Conservation (phyloP, 208 protist species). For the Kentomonas sorsogonicus region DNA sequence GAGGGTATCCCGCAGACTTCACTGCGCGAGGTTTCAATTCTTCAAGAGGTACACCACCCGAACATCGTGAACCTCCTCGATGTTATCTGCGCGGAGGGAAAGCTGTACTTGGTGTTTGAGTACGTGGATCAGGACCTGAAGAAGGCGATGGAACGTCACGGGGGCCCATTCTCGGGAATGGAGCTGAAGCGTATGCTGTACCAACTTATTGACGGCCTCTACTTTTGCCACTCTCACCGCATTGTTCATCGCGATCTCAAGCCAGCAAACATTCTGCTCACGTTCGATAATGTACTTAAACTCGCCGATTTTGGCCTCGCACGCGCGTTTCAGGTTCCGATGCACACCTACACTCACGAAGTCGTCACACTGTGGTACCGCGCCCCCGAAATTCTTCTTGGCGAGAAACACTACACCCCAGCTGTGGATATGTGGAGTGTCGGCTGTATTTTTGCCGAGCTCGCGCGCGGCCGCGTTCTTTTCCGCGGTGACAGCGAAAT, state of each 20-base stretch:
- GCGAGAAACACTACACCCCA: conserved; percentile 98
- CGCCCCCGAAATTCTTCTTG: conserved; percentile 99
- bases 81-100: conserved; percentile 84
- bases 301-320: conserved; percentile 97
- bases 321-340: conserved; percentile 96
- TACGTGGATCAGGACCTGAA: conserved; percentile 95
- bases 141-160: conserved; percentile 93
- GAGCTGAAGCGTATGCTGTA: conserved; percentile 83
- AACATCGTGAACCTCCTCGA: conserved; percentile 95
- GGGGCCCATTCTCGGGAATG: conserved; percentile 56
- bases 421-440: conserved; percentile 99
- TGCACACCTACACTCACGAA: conserved; percentile 98
- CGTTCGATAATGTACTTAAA: conserved; percentile 79
- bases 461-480: conserved; percentile 91
- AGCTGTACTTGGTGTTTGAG: conserved; percentile 91
- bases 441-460: conserved; percentile 99
- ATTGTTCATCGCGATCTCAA: conserved; percentile 95
- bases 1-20: conserved; percentile 97
- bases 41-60: conserved; percentile 96
- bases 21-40: conserved; percentile 96
- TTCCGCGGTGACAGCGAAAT: conserved; percentile 98
- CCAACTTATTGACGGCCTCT: conserved; percentile 88
- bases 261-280: conserved; percentile 94
- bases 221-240: conserved; percentile 91
- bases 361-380: conserved; percentile 99